Conservation (phyloP, 2,329 filamentous ascomycete species). For the Sclerotinia minor region DNA sequence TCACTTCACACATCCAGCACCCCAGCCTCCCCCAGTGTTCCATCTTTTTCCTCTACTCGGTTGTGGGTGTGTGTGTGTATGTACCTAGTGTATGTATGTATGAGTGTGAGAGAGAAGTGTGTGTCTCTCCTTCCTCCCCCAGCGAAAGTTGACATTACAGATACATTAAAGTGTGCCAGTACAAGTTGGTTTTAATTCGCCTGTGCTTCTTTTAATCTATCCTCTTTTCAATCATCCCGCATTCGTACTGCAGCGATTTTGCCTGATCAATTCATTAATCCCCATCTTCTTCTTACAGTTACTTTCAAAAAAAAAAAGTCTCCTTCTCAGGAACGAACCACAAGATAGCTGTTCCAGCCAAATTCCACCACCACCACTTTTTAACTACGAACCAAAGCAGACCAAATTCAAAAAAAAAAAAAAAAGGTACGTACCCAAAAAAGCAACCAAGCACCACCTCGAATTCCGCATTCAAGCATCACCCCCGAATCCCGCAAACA, state of each 20-base stretch:
- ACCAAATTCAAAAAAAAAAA: not conserved
- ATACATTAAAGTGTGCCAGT: not conserved
- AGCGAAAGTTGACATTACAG: slow-evolving; percentile 1
- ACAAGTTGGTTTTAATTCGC: slow-evolving; percentile 27
- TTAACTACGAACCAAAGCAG: not conserved
- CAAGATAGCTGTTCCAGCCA: not conserved
- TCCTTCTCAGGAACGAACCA: slow-evolving; percentile 29
- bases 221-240: slow-evolving; percentile 40
- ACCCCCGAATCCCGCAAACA: not conserved
- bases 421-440: slow-evolving; percentile 13
- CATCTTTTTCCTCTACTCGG: slow-evolving; percentile 16
- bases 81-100: not conserved
- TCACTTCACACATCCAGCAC: slow-evolving; percentile 17
- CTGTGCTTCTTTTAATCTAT: slow-evolving; percentile 38
- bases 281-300: slow-evolving; percentile 35
- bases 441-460: slow-evolving; percentile 9
- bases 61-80: not conserved
- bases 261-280: slow-evolving; percentile 42
- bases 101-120: not conserved
- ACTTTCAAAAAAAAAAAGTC: slow-evolving; percentile 22
- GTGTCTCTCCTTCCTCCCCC: slow-evolving; percentile 1
- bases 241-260: slow-evolving; percentile 38
- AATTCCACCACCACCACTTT: not conserved
- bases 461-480: slow-evolving; percentile 5
- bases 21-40: slow-evolving; percentile 19